phyloP scores from a whole-genome alignment of 306 rosid species.

The Lathyrus tuberosus region DNA sequence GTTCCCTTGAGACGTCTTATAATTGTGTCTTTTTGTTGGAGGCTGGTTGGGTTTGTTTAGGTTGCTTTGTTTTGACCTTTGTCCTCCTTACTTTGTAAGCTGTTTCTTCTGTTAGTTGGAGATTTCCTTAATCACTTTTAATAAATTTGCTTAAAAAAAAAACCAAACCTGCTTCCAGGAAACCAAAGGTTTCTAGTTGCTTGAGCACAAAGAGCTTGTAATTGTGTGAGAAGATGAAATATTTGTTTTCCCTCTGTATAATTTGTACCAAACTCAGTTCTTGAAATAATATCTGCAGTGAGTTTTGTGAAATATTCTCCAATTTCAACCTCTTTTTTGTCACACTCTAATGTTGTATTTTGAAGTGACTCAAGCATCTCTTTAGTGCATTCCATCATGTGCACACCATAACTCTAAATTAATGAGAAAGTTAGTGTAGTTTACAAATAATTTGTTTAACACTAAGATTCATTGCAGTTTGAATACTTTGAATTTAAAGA shows the following conservation, averaged over 20 bases:
- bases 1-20: too few relatives aligned
- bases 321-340: slow-evolving; percentile 68
- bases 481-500: too few relatives aligned
- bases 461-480: too few relatives aligned
- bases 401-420: slow-evolving; percentile 64
- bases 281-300: slow-evolving; percentile 84
- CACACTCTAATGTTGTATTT: slow-evolving; percentile 40
- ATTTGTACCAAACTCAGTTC: slow-evolving; percentile 73
- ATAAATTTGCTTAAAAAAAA: too few relatives aligned
- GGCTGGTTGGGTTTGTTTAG: too few relatives aligned
- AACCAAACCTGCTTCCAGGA: slow-evolving; percentile 85
- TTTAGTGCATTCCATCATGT: slow-evolving; percentile 90
- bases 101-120: too few relatives aligned
- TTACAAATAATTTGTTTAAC: too few relatives aligned
- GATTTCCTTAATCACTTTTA: too few relatives aligned
- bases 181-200: slow-evolving; percentile 65
- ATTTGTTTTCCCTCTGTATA: slow-evolving; percentile 75
- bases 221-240: slow-evolving; percentile 63
- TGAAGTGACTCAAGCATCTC: slow-evolving; percentile 62
- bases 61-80: too few relatives aligned
- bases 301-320: slow-evolving; percentile 64
- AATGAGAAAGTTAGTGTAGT: neutral
- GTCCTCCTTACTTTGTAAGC: too few relatives aligned
- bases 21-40: too few relatives aligned
- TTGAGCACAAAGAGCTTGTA: slow-evolving; percentile 70